A percentile compares a stretch with the other conserved stretches of the same genome.
Evolutionary conservation across 2,329 filamentous ascomycete genomes (phyloP).

Genomic region (Alternaria novae-zelandiae): DNA sequence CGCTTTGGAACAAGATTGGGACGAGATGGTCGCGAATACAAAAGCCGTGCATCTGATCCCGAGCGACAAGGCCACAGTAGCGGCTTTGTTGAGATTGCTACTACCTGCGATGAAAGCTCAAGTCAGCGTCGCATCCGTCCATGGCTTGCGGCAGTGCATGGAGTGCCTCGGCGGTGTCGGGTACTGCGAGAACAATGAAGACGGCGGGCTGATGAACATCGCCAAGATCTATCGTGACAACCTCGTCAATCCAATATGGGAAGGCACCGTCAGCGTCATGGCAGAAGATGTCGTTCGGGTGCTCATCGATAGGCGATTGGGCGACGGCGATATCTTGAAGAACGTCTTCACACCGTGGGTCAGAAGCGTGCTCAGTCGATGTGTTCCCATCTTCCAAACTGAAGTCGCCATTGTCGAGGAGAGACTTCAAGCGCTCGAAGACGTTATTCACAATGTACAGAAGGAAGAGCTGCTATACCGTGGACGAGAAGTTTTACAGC

Average conservation of each 20-base stretch:
- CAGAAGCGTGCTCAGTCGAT: slow-evolving; percentile 11
- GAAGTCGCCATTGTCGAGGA: slow-evolving; percentile 18
- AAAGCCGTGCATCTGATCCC: slow-evolving; percentile 30
- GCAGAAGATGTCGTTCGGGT: slow-evolving; percentile 60
- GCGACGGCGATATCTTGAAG: slow-evolving; percentile 27
- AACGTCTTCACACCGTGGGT: slow-evolving; percentile 32
- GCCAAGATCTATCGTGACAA: slow-evolving; percentile 70
- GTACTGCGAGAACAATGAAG: slow-evolving; percentile 68
- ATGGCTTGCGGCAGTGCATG: slow-evolving; percentile 63
- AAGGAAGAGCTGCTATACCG: slow-evolving; percentile 35
- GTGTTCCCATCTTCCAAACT: slow-evolving; percentile 3
- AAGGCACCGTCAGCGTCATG: slow-evolving; percentile 75
- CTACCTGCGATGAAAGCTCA: slow-evolving; percentile 36
- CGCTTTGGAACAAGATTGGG: slow-evolving; percentile 55
- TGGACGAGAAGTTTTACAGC: slow-evolving; percentile 33
- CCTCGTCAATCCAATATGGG: slow-evolving; percentile 71
- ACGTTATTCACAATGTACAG: slow-evolving; percentile 4
- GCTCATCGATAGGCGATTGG: slow-evolving; percentile 43
- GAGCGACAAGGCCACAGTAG: slow-evolving; percentile 17
- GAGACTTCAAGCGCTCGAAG: slow-evolving; percentile 13
- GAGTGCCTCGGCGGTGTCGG: slow-evolving; percentile 71
- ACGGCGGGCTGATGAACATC: slow-evolving; percentile 65
- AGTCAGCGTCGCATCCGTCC: slow-evolving; percentile 43
- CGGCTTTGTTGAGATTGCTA: slow-evolving; percentile 29
- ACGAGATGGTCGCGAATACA: slow-evolving; percentile 31